Base-by-base conservation (phyloP, 495 filamentous ascomycete species). In the Mytilinidion resinicola region DNA sequence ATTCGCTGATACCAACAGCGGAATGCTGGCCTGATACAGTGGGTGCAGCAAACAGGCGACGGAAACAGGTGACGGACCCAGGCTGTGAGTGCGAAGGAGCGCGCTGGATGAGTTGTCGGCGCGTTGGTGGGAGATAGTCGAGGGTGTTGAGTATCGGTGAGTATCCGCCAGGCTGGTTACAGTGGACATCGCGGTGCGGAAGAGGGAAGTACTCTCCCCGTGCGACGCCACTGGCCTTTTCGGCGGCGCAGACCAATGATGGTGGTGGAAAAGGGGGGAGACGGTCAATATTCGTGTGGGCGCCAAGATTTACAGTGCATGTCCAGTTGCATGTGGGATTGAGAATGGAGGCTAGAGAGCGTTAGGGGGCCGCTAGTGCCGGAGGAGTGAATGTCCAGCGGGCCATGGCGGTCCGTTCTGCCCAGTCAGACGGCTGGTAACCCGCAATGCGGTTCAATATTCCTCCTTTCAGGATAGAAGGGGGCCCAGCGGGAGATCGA, bases 51-150 rank as follows among this genome's bases (percentile, higher is more conserved):
- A 50, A 38, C 43, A 49, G 41, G 17, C 9, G 15, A 49, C 17
- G n/a, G 41, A 21, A 3, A n/a, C 21, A 50, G 30, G 17, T 7
- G 15, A 6, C 52, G 38, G 12, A 53, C 38, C 12, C 19, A 46
- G 42, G 42, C 20, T 49, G 46, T 25, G 25, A 30, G 3, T 30
- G 9, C 21, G 39, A 43, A 36, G 52, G 52, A 39, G 20, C 17
- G 57, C 56, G 63, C 60, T 63, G 17, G 63, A 56, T 66, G 63
- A 62, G 63, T 57, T 66, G 63, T 62, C 60, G 44, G 33, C 39
- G 11, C 17, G 39, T 9, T 49, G 21, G 25, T 46, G 36, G 5
- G 20, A 9, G 41, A 20, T 12, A 4, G 51, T 39, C 30, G 17
- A 21, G 56, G 56, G 41, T 59, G 59, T 42, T 57, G 56, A n/a